Conservation (phyloP, 352 stramenopile genomes). For the Elongisporangium prolatum region DNA sequence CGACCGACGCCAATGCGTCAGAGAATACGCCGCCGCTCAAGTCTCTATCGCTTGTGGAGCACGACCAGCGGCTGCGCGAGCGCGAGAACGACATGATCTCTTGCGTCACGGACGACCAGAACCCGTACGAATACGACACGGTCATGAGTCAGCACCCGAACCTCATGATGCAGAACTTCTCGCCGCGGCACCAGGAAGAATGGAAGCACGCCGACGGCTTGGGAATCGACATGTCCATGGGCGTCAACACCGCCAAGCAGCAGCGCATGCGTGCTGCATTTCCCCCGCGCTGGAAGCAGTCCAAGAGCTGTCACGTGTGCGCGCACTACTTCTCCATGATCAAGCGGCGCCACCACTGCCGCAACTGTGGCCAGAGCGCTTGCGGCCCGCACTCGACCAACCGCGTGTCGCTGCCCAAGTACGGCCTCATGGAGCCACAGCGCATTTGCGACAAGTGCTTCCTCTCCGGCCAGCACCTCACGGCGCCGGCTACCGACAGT, state of each 20-base stretch:
- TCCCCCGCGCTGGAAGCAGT: constrained; percentile 73
- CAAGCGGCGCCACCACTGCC: constrained; percentile 79
- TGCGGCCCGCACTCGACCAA: constrained; percentile 74
- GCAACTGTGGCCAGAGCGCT: constrained; percentile 75
- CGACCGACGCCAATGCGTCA: constrained; percentile 3
- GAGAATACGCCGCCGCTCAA: constrained; percentile 31
- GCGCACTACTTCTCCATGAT: constrained; percentile 50
- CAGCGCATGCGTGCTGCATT: constrained; percentile 49
- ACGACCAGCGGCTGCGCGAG: constrained; percentile 57
- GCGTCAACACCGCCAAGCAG: constrained; percentile 3
- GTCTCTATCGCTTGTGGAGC: constrained; percentile 46
- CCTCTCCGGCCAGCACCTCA: constrained; percentile 56
- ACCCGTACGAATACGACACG: constrained; percentile 18
- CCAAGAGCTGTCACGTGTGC: constrained; percentile 68
- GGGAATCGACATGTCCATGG: constrained; percentile 28
- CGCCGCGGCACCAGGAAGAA: background rate
- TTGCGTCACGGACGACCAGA: constrained; percentile 40
- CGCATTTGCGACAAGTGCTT: constrained; percentile 82
- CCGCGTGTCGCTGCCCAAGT: constrained; percentile 72
- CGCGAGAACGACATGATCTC: constrained; percentile 61
- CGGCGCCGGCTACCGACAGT: constrained; percentile 12
- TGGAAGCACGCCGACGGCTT: constrained; percentile 10
- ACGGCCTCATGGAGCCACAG: constrained; percentile 61
- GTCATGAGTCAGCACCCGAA: constrained; percentile 2
- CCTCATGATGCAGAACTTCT: constrained; percentile 1